Base-by-base conservation (phyloP, 176 grass and related monocot genomes). In the Cymbopogon citratus region DNA sequence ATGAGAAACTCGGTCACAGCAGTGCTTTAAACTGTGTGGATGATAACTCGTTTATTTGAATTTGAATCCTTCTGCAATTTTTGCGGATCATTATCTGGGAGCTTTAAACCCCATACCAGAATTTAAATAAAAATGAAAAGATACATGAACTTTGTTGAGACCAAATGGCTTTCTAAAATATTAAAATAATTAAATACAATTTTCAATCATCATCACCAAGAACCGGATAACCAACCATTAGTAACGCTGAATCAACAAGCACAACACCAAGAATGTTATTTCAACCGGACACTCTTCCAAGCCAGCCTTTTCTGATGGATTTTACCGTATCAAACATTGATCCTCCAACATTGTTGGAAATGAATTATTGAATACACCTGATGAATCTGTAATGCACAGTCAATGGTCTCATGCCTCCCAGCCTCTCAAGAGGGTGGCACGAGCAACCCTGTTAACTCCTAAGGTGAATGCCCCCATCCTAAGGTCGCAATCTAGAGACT, bases 401-500 rank as follows among this genome's bases (percentile, higher is more conserved):
- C 36, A 43, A 57, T 59, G n/a, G 12, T 45, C 41, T 88, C 75
- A 99, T 65, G 96, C 92, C 56, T 91, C 96, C 96, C 96, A 99
- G 60, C 96, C 96, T 78, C 96, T 94, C 72, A 99, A 87, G 49
- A 95, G 59, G 35, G 96, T 99, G 40, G 96, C 92, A 2, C 96
- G 92, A 3, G 96, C 96, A 64, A 99, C 96, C 27, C 96, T 85
- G 82, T 93, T 99, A 38, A 99, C 88, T 51, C 96, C 96, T 36
- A 99, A 87, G 41, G 96, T 93, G 73, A 99, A 95, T 16, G 96
- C 96, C 5, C 96, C 92, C 96, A 99, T 99, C 84, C 96, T 94
- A 76, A 99, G 90, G 81, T 85, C 87, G 85, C 96, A 99, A 59
- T 91, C 60, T 13, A 93, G 85, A n/a, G 73, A 78, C 60, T 90